These are phyloP conservation scores for Paramyrothecium sp. DNA, from an alignment of 2,329 filamentous ascomycete species.

Conservation along the genomic window DNA sequence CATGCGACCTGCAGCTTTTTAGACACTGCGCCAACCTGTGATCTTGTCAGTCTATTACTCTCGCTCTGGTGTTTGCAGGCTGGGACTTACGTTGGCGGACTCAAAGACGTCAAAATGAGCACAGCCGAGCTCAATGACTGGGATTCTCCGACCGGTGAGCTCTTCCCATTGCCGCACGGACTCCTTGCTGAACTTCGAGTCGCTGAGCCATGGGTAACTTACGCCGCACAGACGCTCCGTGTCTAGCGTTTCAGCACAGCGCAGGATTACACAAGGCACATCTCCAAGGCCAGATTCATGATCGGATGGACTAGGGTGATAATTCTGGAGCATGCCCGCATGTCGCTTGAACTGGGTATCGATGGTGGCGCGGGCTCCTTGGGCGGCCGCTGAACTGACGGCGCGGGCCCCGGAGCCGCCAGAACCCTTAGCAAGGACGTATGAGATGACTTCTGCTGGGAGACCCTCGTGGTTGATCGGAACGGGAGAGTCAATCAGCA, in stretches of 20 bases:
- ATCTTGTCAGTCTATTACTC: not conserved
- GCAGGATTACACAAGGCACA: slow-evolving; percentile 16
- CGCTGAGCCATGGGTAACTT: not conserved
- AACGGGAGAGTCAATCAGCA: slow-evolving; percentile 43
- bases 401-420: not conserved
- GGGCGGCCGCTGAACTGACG: not conserved
- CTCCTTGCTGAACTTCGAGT: not conserved
- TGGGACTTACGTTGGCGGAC: not conserved
- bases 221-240: slow-evolving; percentile 17
- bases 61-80: not conserved
- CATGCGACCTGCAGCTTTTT: not conserved
- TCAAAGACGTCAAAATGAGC: slow-evolving; percentile 27
- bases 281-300: not conserved
- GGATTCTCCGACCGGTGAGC: slow-evolving; percentile 16
- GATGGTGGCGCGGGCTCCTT: not conserved
- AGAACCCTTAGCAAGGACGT: not conserved
- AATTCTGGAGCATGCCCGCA: not conserved
- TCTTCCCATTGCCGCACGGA: slow-evolving; percentile 16
- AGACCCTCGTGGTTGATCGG: slow-evolving; percentile 45
- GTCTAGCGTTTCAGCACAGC: slow-evolving; percentile 15
- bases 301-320: not conserved
- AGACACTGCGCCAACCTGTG: not conserved
- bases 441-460: slow-evolving; percentile 26
- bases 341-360: not conserved
- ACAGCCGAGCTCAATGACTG: slow-evolving; percentile 21